Evolutionary conservation across 345 rosid species (phyloP).

Genomic region (Pugionium dolabratum): DNA sequence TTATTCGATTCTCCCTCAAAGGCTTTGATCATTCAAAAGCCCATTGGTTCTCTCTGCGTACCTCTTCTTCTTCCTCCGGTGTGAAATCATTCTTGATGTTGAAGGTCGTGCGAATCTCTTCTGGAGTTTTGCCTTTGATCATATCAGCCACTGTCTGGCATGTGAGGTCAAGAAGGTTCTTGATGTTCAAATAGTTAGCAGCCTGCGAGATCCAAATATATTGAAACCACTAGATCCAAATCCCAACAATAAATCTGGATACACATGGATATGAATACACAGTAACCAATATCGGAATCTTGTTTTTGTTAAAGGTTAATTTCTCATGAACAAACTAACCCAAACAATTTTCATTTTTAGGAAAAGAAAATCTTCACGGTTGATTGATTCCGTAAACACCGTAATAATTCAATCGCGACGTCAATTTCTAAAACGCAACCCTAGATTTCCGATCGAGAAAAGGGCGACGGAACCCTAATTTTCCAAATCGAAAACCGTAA

Average conservation of each 20-base stretch:
- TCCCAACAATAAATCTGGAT: neutral
- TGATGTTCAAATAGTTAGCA: constrained; percentile 60
- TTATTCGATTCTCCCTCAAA: neutral
- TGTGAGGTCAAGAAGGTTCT: constrained; percentile 56
- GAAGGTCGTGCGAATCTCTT: constrained; percentile 58
- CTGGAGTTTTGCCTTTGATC: constrained; percentile 69
- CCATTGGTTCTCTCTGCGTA: constrained; percentile 66
- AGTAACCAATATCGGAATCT: too few species aligned
- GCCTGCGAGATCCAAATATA: constrained; percentile 47
- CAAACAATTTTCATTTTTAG: too few species aligned
- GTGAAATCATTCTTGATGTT: constrained; percentile 64
- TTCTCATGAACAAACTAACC: too few species aligned
- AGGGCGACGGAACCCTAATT: constrained; percentile 25
- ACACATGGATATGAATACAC: too few species aligned
- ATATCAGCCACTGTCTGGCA: constrained; percentile 67
- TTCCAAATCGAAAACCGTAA: constrained; percentile 28
- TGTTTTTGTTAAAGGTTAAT: too few species aligned
- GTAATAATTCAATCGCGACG: neutral
- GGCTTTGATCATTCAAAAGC: constrained; percentile 51
- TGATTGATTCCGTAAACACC: neutral
- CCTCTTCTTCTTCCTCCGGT: constrained; percentile 59
- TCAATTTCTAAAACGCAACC: neutral
- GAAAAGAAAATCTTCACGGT: too few species aligned
- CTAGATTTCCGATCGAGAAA: neutral
- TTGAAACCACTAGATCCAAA: neutral